Evolutionary conservation across 176 grass and related monocot genomes (phyloP).

Genomic region (Musa troglodytarum): DNA sequence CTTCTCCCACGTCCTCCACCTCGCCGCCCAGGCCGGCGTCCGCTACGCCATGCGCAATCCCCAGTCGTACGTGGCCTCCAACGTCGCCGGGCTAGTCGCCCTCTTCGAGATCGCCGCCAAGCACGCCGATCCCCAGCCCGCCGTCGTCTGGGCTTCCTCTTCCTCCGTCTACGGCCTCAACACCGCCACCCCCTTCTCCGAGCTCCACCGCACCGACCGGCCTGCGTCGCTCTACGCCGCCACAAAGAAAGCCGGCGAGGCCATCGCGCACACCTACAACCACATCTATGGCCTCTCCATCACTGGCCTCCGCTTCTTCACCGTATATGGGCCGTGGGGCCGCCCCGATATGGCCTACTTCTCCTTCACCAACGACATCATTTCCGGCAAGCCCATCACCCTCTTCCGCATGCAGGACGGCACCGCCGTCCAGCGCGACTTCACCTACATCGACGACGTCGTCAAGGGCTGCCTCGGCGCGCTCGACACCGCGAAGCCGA

Average conservation of each 20-base stretch:
- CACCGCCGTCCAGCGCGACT: conserved; percentile 61
- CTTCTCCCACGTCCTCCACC: conserved; percentile 91
- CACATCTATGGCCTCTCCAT: conserved; percentile 97
- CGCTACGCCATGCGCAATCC: conserved; percentile 87
- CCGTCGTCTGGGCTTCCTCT: conserved; percentile 82
- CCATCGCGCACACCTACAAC: conserved; percentile 86
- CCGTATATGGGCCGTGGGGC: conserved; percentile 90
- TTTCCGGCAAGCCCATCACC: conserved; percentile 69
- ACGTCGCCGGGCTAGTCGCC: conserved; percentile 74
- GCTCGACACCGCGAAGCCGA: conserved; percentile 60
- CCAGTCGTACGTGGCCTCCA: conserved; percentile 85
- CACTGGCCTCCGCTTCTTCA: conserved; percentile 94
- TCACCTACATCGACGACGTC: conserved; percentile 97
- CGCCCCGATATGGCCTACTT: conserved; percentile 99
- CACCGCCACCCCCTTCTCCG: conserved; percentile 67
- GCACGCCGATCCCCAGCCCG: conserved; percentile 83
- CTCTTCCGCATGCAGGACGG: conserved; percentile 59
- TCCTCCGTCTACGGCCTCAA: conserved; percentile 95
- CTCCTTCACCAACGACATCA: conserved; percentile 64
- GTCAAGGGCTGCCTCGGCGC: conserved; percentile 83
- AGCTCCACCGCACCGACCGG: conserved; percentile 77
- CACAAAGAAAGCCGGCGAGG: conserved; percentile 96
- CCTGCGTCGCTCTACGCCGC: conserved; percentile 94
- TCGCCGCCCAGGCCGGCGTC: conserved; percentile 90
- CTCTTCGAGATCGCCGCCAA: conserved; percentile 69